These are phyloP conservation scores for Podospora sp. DNA, from an alignment of 495 filamentous ascomycete genomes.

Conservation along the genomic window DNA sequence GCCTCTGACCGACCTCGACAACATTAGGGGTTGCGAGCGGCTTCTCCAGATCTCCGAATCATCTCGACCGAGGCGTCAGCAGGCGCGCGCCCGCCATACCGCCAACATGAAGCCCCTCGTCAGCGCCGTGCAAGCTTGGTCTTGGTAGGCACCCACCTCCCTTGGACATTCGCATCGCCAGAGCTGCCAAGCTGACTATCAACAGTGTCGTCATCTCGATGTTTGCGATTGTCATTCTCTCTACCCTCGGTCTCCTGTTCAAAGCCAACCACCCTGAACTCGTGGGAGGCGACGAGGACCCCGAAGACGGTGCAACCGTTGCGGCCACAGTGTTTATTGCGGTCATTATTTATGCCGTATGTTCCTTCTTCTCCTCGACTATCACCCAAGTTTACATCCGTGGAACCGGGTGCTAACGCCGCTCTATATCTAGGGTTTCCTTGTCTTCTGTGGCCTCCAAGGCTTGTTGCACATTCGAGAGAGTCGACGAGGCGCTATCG, in stretches of 20 bases:
- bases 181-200: background rate
- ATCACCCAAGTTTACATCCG: background rate
- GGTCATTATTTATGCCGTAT: constrained; percentile 81
- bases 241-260: constrained; percentile 78
- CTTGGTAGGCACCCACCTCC: constrained; percentile 62
- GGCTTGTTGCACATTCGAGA: constrained; percentile 77
- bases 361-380: background rate
- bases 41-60: background rate
- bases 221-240: constrained; percentile 87
- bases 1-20: background rate
- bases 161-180: background rate
- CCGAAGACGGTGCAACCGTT: constrained; percentile 71
- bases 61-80: background rate
- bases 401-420: constrained; percentile 16
- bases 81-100: constrained; percentile 6
- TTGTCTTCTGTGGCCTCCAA: constrained; percentile 87
- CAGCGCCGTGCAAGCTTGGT: constrained; percentile 88
- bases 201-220: constrained; percentile 80
- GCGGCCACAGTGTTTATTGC: constrained; percentile 82
- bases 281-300: constrained; percentile 73
- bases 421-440: constrained; percentile 65
- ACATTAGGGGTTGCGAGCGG: background rate
- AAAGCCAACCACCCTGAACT: constrained; percentile 76
- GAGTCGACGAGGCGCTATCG: constrained; percentile 79
- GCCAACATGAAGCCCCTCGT: constrained; percentile 89